Base-by-base conservation (phyloP, 2,329 filamentous ascomycete genomes). In the Colletotrichum cuscutae region DNA sequence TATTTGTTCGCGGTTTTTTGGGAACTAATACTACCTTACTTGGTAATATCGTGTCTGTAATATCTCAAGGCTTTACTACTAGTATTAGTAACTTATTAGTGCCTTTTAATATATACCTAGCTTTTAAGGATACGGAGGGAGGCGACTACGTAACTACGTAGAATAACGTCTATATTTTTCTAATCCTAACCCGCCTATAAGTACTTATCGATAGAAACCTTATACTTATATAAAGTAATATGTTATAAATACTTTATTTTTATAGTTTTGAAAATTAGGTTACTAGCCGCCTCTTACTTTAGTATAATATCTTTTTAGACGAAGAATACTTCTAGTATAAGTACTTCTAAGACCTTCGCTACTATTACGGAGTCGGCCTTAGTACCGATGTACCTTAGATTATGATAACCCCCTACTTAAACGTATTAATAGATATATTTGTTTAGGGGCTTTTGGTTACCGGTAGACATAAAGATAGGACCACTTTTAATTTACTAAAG, bases 221-320 rank as follows among this genome's bases (percentile, higher is more conserved):
- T 42, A 86, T 86, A 1, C 84, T 93, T 42, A 86, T 84, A 0
- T 81, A 86, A 37, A 81, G 80, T 1, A 89, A 93, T 70, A 82
- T 91, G 54, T 83, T 82, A 8, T 86, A 87, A 57, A 90, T 93
- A 62, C 90, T 91, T 0, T 93, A 93, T 76, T 84, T 93, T n/a
- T 94, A 92, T 76, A 92, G 90, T 4, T 94, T 92, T 72, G 92
- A 94, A 77, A 90, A 88, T 3, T 91, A 93, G 76, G 92, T 93
- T 75, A 89, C 85, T 0, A 91, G 91, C 1, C 82, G 81, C 2
- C 79, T 89, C 4, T 92, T 89, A 5, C 89, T 90, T 0, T 93
- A 89, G 83, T 93, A 92, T 78, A 82, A 83, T 63, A 84, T 92
- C 19, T 91, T 92, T 76, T 90, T 87, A 3, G 84, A 91, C 42